Evolutionary conservation across 495 filamentous ascomycete species (phyloP).

Genomic region (Talaromyces thailandensis): DNA sequence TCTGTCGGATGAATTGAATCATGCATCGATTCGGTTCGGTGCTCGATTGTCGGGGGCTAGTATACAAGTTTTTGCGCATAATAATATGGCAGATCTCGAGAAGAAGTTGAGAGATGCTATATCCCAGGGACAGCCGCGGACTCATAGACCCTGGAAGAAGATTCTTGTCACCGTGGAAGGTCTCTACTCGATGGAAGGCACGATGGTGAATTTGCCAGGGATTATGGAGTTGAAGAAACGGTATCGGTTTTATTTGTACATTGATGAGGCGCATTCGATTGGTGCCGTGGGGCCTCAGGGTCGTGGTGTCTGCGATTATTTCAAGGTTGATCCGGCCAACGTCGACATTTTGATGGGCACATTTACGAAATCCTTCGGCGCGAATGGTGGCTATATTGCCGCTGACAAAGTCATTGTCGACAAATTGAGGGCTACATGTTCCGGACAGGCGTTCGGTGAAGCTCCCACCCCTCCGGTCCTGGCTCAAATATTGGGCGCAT

Average conservation of each 20-base stretch:
- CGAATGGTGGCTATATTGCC: conserved; percentile 84
- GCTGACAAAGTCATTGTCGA: conserved; percentile 75
- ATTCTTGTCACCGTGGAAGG: conserved; percentile 86
- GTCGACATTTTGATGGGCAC: conserved; percentile 92
- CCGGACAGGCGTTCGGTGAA: conserved; percentile 71
- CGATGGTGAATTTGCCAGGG: conserved; percentile 79
- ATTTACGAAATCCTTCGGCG: conserved; percentile 86
- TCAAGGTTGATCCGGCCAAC: conserved; percentile 68
- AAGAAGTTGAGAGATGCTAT: conserved; percentile 69
- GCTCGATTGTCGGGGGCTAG: conserved; percentile 77
- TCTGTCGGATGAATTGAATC: conserved; percentile 85
- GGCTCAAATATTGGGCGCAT: conserved; percentile 69
- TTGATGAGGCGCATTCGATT: conserved; percentile 91
- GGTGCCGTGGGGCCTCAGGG: conserved; percentile 74
- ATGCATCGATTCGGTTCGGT: conserved; percentile 84
- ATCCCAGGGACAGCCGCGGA: conserved; percentile 79
- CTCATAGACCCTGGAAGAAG: conserved; percentile 90
- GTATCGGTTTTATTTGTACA: conserved; percentile 83
- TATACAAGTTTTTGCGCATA: conserved; percentile 83
- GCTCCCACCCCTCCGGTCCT: conserved; percentile 70
- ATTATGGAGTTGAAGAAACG: conserved; percentile 69
- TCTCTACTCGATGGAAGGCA: conserved; percentile 91
- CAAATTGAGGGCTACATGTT: conserved; percentile 68
- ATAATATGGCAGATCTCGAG: conserved; percentile 75
- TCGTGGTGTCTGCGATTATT: conserved; percentile 86